Percentiles rank a stretch among this genome's conserved stretches.
Evolutionary conservation across 371 early-diverging fungal genomes (phyloP).

Genomic region (Lichtheimia ramosa): DNA sequence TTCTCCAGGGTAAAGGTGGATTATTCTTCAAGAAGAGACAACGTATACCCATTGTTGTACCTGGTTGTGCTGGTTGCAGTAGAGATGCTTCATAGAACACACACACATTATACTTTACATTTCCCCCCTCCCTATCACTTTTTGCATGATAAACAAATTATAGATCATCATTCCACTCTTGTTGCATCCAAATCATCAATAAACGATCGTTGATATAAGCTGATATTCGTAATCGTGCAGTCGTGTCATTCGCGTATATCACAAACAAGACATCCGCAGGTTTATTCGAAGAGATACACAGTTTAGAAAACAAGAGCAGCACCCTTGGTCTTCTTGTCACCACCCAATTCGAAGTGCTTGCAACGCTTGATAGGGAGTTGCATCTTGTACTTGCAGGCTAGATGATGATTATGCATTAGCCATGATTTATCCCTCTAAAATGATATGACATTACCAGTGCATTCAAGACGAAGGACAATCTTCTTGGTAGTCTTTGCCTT

Average conservation of each 20-base stretch:
- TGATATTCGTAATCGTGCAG: too few species aligned
- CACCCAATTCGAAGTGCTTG: conserved; percentile 99
- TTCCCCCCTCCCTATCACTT: too few species aligned
- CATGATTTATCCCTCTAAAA: too few species aligned
- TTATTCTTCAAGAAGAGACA: conserved; percentile 7
- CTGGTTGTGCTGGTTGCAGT: conserved; percentile 1
- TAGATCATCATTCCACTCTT: too few species aligned
- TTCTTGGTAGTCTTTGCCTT: conserved; percentile 99
- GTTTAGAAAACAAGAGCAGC: conserved; percentile 77
- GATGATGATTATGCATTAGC: not conserved
- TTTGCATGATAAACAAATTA: too few species aligned
- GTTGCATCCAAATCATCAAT: too few species aligned
- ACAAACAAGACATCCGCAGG: too few species aligned
- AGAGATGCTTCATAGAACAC: too few species aligned
- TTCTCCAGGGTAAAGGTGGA: conserved; percentile 34
- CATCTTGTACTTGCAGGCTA: conserved; percentile 93
- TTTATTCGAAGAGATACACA: too few species aligned
- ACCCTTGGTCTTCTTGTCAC: conserved; percentile 93
- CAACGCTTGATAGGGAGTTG: conserved; percentile 97
- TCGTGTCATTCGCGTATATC: too few species aligned
- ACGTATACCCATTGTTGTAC: not conserved
- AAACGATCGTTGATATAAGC: too few species aligned
- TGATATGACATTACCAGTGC: conserved; percentile 81
- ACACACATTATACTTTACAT: too few species aligned
- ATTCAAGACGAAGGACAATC: conserved; percentile 98